Percentiles rank a stretch among this genome's conserved stretches.
These are phyloP conservation scores for Gloeopeniophorella convolvens DNA, from an alignment of 768 basidiomycete species.

Conservation along the genomic window DNA sequence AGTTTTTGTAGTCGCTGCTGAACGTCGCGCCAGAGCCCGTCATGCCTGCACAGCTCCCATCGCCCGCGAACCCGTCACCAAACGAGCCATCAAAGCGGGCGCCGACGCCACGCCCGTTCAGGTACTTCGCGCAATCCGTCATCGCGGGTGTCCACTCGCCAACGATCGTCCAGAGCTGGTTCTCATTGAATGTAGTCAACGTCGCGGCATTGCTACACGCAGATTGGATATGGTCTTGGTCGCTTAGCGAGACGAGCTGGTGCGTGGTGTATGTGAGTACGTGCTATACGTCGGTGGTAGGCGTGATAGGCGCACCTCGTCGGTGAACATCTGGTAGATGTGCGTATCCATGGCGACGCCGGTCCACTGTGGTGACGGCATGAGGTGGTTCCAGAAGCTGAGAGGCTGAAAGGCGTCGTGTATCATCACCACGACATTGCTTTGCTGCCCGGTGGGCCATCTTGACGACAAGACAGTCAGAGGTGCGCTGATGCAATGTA, in stretches of 20 bases:
- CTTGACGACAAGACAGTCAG: constrained; percentile 36
- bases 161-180: constrained; percentile 70
- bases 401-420: constrained; percentile 78
- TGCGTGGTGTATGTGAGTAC: background rate
- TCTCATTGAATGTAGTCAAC: constrained; percentile 38
- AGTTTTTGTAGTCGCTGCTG: constrained; percentile 71
- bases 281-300: no score
- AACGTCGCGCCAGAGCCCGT: constrained; percentile 74
- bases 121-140: constrained; percentile 73
- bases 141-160: constrained; percentile 83
- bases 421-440: constrained; percentile 58
- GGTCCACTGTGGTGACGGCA: constrained; percentile 43
- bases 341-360: constrained; percentile 79
- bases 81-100: constrained; percentile 51
- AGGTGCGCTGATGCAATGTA: constrained; percentile 12
- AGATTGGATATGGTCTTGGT: constrained; percentile 50
- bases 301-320: constrained; percentile 34
- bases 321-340: constrained; percentile 69
- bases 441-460: constrained; percentile 35
- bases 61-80: constrained; percentile 51
- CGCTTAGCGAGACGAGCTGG: constrained; percentile 40
- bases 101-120: constrained; percentile 78
- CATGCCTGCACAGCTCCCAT: constrained; percentile 68
- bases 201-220: constrained; percentile 46
- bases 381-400: constrained; percentile 61